A percentile compares a stretch with the other conserved stretches of the same genome.
phyloP scores from a whole-genome alignment of 129 eudicot genomes.

The Flaveria bidentis region DNA sequence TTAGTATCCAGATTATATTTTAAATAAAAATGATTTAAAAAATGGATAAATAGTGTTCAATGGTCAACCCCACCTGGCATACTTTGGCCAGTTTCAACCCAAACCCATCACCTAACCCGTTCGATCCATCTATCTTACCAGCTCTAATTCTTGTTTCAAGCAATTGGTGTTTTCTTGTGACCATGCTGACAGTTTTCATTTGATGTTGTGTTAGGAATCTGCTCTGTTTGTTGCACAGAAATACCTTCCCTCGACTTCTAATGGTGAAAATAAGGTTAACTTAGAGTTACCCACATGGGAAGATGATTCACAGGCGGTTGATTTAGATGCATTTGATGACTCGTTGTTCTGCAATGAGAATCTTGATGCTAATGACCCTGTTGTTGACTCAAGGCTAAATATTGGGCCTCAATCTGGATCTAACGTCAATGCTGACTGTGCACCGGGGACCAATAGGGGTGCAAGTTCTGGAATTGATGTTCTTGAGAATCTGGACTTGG shows the following conservation, averaged over 20 bases:
- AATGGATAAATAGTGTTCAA: background rate
- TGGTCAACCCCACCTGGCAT: background rate
- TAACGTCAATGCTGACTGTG: constrained; percentile 12
- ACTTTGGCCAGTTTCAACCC: background rate
- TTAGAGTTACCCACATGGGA: constrained; percentile 41
- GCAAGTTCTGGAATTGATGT: constrained; percentile 46
- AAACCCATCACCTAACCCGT: background rate
- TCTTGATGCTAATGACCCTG: constrained; percentile 36
- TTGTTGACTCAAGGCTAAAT: constrained; percentile 33
- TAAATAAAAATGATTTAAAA: background rate
- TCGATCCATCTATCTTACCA: constrained; percentile 2
- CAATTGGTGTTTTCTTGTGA: constrained; percentile 8
- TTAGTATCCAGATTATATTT: background rate
- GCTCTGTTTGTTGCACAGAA: constrained; percentile 29
- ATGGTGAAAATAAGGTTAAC: constrained; percentile 32
- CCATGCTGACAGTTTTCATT: constrained; percentile 14
- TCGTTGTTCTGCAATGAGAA: constrained; percentile 57
- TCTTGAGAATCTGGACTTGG: constrained; percentile 68
- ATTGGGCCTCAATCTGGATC: constrained; percentile 29
- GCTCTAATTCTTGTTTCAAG: background rate
- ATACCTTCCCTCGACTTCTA: constrained; percentile 31
- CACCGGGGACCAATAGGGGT: constrained; percentile 23
- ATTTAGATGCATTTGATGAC: constrained; percentile 41
- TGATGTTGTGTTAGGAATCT: constrained; percentile 41
- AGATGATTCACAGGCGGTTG: constrained; percentile 53